A percentile compares a stretch with the other conserved stretches of the same genome.
Conservation (phyloP, 2,329 filamentous ascomycete genomes). For the Aaosphaeria arxii region DNA sequence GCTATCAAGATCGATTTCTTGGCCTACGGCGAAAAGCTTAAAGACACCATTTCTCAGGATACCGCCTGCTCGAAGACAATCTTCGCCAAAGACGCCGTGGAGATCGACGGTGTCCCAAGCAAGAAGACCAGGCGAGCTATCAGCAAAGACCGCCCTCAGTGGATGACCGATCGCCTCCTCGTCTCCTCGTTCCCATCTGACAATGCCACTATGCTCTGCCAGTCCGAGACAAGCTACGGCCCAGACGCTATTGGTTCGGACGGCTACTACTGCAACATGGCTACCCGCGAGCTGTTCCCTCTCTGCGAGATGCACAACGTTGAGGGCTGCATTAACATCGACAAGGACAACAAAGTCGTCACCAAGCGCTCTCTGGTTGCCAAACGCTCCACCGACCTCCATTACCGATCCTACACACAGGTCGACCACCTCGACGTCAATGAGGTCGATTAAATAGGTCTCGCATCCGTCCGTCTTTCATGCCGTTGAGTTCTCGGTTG, state of each 20-base stretch:
- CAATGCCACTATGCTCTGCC: neutral
- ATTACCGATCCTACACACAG: neutral
- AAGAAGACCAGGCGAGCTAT: neutral
- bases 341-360: neutral
- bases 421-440: neutral
- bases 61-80: constrained; percentile 2
- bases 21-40: constrained; percentile 7
- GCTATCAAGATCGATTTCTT: constrained; percentile 5
- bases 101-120: neutral
- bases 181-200: neutral
- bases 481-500: no score
- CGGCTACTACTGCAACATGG: neutral
- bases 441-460: no score
- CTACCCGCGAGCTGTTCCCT: neutral
- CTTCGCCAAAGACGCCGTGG: constrained; percentile 3
- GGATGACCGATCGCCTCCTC: neutral
- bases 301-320: neutral
- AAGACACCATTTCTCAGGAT: constrained; percentile 1
- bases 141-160: neutral
- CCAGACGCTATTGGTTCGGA: neutral
- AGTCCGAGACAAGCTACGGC: neutral
- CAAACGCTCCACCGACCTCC: neutral
- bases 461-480: no score
- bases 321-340: neutral
- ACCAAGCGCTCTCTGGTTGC: neutral